Evolutionary conservation across 108 stramenopile species (phyloP), one percentile per base, ranked within the genome.

Genomic region (Skeletonema grethae): DNA sequence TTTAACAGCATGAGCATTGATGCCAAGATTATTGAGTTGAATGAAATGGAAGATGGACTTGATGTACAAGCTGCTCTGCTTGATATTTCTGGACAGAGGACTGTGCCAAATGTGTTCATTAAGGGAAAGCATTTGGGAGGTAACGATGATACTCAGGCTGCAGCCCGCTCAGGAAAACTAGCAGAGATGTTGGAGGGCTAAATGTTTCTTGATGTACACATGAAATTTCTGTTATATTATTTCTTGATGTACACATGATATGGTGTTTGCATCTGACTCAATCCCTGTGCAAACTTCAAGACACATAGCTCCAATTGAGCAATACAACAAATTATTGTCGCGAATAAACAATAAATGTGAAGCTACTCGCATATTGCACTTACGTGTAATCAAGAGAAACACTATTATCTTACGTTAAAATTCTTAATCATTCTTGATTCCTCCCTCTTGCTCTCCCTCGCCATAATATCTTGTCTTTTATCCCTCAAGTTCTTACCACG

Each of bases 401-500:
- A 5, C 29, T 58, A 18, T 56, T 75, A 81, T 46, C 64, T 32
- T 45, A 67, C 30, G 28, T 77, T 75, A 63, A 93, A 93, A 55
- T 69, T 87, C 70, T 94, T 94, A 13, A 94, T 81, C 64, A 94
- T 94, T 22, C 93, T 79, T 34, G 75, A 67, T 41, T 67, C 70
- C 65, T 93, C 92, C 63, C 92, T 63, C 66, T 91, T 90, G 7
- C 75, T 66, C 48, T 96, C 95, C 39, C 93, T 75, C 15, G 78
- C 83, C 73, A 94, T 88, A 53, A 96, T 94, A 56, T 81, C 87
- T 29, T 84, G 82, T 65, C 95, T 60, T 68, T 96, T 96, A 61
- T 96, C 95, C 36, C 91, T 71, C 13, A 89, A 70, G 69, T 93
- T 92, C 72, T 96, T 96, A 16, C 95, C 95, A 24, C 82, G 77